Percentiles rank a stretch among this genome's conserved stretches.
These are phyloP conservation scores for Fusarium xyrophilum DNA, from an alignment of 2,329 filamentous ascomycete species.

Conservation along the genomic window DNA sequence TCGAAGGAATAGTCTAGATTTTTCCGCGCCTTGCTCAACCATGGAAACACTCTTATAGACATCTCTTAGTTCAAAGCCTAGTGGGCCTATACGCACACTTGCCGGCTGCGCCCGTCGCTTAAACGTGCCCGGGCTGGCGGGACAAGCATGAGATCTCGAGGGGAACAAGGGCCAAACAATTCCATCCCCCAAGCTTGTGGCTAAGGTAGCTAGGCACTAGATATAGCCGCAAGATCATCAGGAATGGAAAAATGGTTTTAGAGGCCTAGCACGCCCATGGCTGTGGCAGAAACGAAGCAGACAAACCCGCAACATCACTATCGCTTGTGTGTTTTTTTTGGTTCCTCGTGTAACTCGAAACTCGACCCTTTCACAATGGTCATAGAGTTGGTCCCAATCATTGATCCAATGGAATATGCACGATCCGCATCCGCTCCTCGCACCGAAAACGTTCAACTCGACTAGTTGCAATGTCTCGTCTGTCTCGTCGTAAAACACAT, in stretches of 20 bases:
- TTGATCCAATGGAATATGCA: constrained; percentile 55
- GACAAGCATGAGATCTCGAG: neutral
- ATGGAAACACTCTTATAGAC: neutral
- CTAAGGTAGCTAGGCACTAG: neutral
- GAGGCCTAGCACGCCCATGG: neutral
- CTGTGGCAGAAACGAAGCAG: neutral
- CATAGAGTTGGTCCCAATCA: constrained; percentile 11
- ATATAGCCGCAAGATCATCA: constrained; percentile 12
- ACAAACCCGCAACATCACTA: neutral
- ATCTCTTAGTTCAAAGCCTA: neutral
- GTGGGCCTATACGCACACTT: constrained; percentile 3
- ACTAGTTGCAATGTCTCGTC: constrained; percentile 43
- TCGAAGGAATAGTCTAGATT: neutral
- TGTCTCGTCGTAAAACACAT: constrained; percentile 49
- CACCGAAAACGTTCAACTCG: constrained; percentile 55
- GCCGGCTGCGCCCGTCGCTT: constrained; percentile 8
- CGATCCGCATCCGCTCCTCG: constrained; percentile 52
- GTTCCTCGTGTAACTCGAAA: constrained; percentile 13
- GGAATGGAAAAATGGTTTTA: constrained; percentile 1
- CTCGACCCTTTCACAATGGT: constrained; percentile 2
- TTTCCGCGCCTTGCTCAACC: neutral
- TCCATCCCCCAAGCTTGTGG: constrained; percentile 2
- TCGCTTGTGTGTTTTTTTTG: neutral
- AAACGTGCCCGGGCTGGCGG: neutral
- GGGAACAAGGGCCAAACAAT: neutral